A percentile compares a stretch with the other conserved stretches of the same genome.
Conservation (phyloP, 768 basidiomycete species). For the Podaxis sp. region DNA sequence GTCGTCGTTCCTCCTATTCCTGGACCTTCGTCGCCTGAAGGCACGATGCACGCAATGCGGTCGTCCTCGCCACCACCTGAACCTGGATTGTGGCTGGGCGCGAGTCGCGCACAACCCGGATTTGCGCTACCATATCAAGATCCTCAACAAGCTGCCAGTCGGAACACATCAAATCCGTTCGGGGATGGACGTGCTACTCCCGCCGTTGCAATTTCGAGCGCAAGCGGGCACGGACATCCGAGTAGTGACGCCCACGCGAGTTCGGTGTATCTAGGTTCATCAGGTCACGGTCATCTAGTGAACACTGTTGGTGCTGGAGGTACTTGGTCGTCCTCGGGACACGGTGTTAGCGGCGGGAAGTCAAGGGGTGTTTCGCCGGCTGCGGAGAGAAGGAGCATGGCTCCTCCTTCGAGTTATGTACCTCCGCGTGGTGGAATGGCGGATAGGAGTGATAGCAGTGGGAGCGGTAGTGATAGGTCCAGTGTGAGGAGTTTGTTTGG, state of each 20-base stretch:
- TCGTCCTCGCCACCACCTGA: neutral
- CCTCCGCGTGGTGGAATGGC: neutral
- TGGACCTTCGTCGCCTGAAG: conserved; percentile 9
- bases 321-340: neutral
- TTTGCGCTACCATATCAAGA: neutral
- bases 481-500: conserved; percentile 3
- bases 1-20: conserved; percentile 16
- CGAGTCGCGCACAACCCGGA: neutral
- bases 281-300: neutral
- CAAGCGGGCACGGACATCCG: conserved; percentile 4
- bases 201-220: neutral
- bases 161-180: neutral
- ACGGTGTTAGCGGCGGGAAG: neutral
- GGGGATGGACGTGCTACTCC: neutral
- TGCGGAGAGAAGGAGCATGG: neutral
- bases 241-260: neutral
- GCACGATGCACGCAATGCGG: conserved; percentile 2
- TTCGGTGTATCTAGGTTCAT: neutral
- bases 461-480: neutral
- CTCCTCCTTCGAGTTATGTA: conserved; percentile 5
- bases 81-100: neutral
- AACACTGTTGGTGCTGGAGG: neutral
- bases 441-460: neutral
- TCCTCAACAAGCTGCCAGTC: neutral
- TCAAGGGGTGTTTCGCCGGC: conserved; percentile 2